Base-by-base conservation (phyloP, 2,329 filamentous ascomycete species). In the Tolypocladium nubicola region DNA sequence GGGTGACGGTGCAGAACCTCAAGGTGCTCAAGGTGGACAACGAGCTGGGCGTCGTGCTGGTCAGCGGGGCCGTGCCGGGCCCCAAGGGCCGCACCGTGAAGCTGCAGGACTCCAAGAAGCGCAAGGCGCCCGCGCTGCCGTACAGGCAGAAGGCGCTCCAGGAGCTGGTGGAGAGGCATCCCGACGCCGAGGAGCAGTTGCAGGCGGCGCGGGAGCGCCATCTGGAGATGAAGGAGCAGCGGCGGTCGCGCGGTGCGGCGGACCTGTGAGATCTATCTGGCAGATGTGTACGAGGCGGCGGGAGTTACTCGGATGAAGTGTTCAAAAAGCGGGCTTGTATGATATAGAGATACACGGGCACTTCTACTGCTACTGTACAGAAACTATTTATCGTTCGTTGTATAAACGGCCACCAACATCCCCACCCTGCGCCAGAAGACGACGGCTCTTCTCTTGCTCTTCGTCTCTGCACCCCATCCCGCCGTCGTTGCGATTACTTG, bases 101-200 rank as follows among this genome's bases (percentile, higher is more conserved):
- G 74, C 79, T 99, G 57, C 88, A 95, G 70, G 94, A 99, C 73
- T 89, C 94, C 16, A 82, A 94, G 71, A 95, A 95, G 81, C 94
- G 95, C 78, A 76, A 77, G 59, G 76, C 79, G 6, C 80, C 79
- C n/a, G 70, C 74, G 13, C 65, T 74, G 65, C 77, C 76, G 35
- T 76, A 79, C 63, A 72, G 79, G 16, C 74, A 78, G 60, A 76
- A 76, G 69, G 72, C 75, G 57, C 70, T 73, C 61, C 65, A 68
- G 64, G 62, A 71, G 59, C 61, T 79, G 62, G 61, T 76, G 56
- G 75, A 79, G 68, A 73, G 78, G 61, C 76, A 80, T 62, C 73
- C 74, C 0, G 71, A 76, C 33, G 73, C 75, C 26, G 76, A 75
- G 61, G 70, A 68, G 59, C 72, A 72, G 60, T 66, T 84, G 61